These are phyloP conservation scores for Lophiotrema nucula DNA, from an alignment of 495 filamentous ascomycete genomes.

Conservation along the genomic window DNA sequence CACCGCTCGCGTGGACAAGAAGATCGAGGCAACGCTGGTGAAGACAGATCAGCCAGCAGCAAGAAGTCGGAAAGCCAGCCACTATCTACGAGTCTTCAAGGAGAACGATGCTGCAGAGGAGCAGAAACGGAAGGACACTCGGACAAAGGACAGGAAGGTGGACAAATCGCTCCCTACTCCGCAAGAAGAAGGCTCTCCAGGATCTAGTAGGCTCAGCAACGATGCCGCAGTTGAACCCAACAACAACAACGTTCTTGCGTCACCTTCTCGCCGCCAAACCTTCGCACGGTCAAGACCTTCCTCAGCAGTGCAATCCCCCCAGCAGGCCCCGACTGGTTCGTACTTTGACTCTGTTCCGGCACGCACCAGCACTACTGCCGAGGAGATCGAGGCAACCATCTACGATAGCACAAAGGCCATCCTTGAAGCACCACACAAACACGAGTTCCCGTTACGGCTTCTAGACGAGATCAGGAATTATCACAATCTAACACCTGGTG, in stretches of 20 bases:
- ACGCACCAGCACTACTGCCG: background rate
- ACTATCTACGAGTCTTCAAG: conserved; percentile 88
- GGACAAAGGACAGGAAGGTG: conserved; percentile 22
- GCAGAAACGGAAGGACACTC: conserved; percentile 39
- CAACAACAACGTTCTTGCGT: background rate
- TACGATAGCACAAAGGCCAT: conserved; percentile 31
- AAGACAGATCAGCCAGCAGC: conserved; percentile 66
- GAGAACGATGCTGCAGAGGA: conserved; percentile 69
- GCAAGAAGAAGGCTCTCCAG: background rate
- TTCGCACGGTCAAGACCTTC: conserved; percentile 4
- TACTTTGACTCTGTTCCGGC: conserved; percentile 14
- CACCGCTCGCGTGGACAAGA: conserved; percentile 65
- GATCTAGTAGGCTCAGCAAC: background rate
- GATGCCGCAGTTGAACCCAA: no score
- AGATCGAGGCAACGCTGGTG: conserved; percentile 76
- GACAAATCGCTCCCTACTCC: conserved; percentile 3
- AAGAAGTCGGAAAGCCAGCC: conserved; percentile 90
- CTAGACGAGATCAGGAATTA: conserved; percentile 63
- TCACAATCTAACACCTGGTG: conserved; percentile 57
- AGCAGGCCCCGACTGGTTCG: background rate
- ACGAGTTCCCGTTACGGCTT: conserved; percentile 49
- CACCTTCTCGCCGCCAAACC: background rate
- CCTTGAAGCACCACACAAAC: conserved; percentile 8
- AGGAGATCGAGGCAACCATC: no score
- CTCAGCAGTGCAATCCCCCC: conserved; percentile 10